Percentiles rank a stretch among this genome's conserved stretches.
These are phyloP conservation scores for Thelonectria discophora DNA, from an alignment of 2,329 filamentous ascomycete species.

Conservation along the genomic window DNA sequence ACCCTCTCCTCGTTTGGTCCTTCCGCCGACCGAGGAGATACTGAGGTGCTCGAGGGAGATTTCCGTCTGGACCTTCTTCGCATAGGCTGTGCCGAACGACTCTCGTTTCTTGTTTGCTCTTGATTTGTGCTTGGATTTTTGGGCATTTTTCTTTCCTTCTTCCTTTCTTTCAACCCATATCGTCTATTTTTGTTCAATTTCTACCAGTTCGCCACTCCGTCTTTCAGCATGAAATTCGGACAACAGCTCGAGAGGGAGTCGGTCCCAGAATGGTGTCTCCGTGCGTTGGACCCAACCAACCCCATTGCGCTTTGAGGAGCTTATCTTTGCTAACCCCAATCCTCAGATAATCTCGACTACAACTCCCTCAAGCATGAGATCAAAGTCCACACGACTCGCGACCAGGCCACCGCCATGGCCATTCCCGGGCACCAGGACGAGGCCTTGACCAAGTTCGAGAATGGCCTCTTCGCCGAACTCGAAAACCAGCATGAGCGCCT, in stretches of 20 bases:
- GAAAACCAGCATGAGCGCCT: slow-evolving; percentile 79
- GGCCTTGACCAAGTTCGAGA: slow-evolving; percentile 70
- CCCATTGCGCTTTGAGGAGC: neutral
- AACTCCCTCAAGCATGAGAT: slow-evolving; percentile 87
- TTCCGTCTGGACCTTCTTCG: neutral
- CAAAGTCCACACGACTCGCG: slow-evolving; percentile 78
- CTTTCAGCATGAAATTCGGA: slow-evolving; percentile 52
- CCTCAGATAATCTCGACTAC: slow-evolving; percentile 84
- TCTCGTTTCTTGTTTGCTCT: neutral
- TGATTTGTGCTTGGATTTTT: neutral
- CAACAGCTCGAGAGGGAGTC: slow-evolving; percentile 75
- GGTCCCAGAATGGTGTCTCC: slow-evolving; percentile 82
- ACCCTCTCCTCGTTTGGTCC: slow-evolving; percentile 17
- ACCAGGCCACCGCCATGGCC: slow-evolving; percentile 73
- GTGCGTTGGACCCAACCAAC: slow-evolving; percentile 54
- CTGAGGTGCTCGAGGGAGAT: slow-evolving; percentile 22
- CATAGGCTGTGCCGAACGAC: neutral
- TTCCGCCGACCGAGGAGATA: slow-evolving; percentile 5
- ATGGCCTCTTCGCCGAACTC: slow-evolving; percentile 76
- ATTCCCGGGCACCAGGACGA: slow-evolving; percentile 76
- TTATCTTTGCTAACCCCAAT: slow-evolving; percentile 14
- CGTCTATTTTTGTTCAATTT: slow-evolving; percentile 14
- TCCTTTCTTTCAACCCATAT: neutral
- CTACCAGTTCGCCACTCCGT: neutral
- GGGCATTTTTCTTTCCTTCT: neutral